Percentiles rank a stretch among this genome's conserved stretches.
Evolutionary conservation across 495 filamentous ascomycete species (phyloP).

Genomic region (Neurospora sp.): DNA sequence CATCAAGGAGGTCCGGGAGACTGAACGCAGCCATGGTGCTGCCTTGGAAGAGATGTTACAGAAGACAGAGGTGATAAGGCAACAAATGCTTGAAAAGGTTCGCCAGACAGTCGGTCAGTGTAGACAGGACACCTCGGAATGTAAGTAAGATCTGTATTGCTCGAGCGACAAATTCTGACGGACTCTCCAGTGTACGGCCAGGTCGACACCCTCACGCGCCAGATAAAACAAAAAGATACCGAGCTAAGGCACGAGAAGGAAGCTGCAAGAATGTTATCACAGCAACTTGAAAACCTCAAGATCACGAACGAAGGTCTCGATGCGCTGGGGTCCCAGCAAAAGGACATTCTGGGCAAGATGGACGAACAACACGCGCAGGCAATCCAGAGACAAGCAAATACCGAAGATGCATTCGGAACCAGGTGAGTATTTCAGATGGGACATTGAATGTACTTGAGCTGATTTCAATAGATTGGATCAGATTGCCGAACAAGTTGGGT

Average conservation of each 20-base stretch:
- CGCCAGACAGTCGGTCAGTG: slow-evolving; percentile 15
- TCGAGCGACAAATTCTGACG: slow-evolving; percentile 2
- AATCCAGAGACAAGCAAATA: slow-evolving; percentile 5
- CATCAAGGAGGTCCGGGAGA: slow-evolving; percentile 14
- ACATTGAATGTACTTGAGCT: not conserved
- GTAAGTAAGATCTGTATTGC: slow-evolving; percentile 12
- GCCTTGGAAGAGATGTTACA: slow-evolving; percentile 15
- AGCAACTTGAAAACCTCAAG: slow-evolving; percentile 19
- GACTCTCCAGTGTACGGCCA: slow-evolving; percentile 16
- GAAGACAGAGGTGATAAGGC: slow-evolving; percentile 21
- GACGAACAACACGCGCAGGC: slow-evolving; percentile 7
- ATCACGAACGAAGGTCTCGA: slow-evolving; percentile 19
- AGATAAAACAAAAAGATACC: slow-evolving; percentile 19
- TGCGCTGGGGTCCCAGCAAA: slow-evolving; percentile 16
- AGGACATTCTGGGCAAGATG: slow-evolving; percentile 22
- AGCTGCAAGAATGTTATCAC: slow-evolving; percentile 10
- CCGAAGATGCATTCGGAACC: not conserved
- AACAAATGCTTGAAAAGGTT: slow-evolving; percentile 24
- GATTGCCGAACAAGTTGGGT: slow-evolving; percentile 6
- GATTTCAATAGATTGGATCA: slow-evolving; percentile 4
- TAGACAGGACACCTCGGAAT: slow-evolving; percentile 13
- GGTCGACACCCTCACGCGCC: slow-evolving; percentile 13
- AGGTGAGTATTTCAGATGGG: not conserved
- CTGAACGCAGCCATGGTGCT: slow-evolving; percentile 8
- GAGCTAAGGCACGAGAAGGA: slow-evolving; percentile 22